A percentile compares a stretch with the other conserved stretches of the same genome.
These are phyloP conservation scores for Talaromyces liani DNA, from an alignment of 495 filamentous ascomycete genomes.

Conservation along the genomic window DNA sequence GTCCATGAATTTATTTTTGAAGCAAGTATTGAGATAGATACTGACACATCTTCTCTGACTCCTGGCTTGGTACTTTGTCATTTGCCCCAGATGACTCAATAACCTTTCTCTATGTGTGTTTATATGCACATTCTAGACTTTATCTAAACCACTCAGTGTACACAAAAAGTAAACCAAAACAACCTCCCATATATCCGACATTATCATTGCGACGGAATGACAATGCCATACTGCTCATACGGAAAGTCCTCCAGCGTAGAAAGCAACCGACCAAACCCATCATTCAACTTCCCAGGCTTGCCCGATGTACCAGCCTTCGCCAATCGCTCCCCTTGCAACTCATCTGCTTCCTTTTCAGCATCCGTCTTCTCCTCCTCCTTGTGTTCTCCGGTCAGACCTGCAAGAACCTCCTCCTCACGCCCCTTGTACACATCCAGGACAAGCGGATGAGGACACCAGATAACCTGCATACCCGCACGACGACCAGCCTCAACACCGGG, in stretches of 20 bases:
- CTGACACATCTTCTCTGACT: neutral
- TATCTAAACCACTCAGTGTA: neutral
- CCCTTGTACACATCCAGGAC: slow-evolving; percentile 68
- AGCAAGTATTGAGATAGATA: neutral
- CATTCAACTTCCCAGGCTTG: slow-evolving; percentile 46
- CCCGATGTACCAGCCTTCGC: slow-evolving; percentile 36
- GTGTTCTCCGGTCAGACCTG: slow-evolving; percentile 65
- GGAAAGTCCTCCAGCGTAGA: slow-evolving; percentile 61
- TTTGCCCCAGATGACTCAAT: neutral
- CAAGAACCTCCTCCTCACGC: slow-evolving; percentile 74
- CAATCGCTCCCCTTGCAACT: slow-evolving; percentile 25
- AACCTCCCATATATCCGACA: neutral
- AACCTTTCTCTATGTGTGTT: neutral
- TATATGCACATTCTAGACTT: neutral
- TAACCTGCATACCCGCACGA: slow-evolving; percentile 88
- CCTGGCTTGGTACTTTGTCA: too few relatives aligned
- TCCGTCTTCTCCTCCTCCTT: slow-evolving; percentile 46
- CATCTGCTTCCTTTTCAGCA: slow-evolving; percentile 36
- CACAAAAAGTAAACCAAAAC: neutral
- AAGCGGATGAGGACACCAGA: slow-evolving; percentile 86
- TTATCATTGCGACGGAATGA: slow-evolving; percentile 11
- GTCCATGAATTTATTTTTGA: too few relatives aligned
- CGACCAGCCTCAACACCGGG: slow-evolving; percentile 87
- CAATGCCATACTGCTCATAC: slow-evolving; percentile 64
- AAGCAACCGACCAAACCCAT: slow-evolving; percentile 66